Conservation (phyloP, 1,139 yeast genomes). For the Kodamaea sp. region DNA sequence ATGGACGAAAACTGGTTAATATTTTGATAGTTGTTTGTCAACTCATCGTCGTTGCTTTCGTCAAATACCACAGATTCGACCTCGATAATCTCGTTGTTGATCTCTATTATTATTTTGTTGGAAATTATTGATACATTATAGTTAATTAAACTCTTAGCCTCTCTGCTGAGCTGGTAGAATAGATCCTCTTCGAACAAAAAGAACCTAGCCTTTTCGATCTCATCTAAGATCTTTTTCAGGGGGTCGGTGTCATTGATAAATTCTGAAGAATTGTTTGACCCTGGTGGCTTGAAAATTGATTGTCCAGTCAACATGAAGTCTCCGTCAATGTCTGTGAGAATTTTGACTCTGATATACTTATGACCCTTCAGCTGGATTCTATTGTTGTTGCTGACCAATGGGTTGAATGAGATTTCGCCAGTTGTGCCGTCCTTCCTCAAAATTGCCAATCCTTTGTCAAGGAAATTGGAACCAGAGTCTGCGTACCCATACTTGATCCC, state of each 20-base stretch:
- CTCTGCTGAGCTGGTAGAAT: conserved; percentile 69
- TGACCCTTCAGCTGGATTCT: conserved; percentile 29
- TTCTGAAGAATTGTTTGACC: conserved; percentile 3
- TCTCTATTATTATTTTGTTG: conserved; percentile 62
- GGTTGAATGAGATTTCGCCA: conserved; percentile 39
- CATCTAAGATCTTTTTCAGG: conserved; percentile 41
- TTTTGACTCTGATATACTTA: conserved; percentile 53
- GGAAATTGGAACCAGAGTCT: conserved; percentile 77
- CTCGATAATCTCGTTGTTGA: conserved; percentile 68
- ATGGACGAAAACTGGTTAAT: conserved; percentile 33
- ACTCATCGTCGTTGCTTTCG: conserved; percentile 45
- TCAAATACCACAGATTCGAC: conserved; percentile 61
- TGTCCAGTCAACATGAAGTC: conserved; percentile 54
- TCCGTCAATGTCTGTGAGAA: conserved; percentile 53
- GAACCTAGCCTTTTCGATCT: conserved; percentile 62
- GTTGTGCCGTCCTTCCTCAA: conserved; percentile 43
- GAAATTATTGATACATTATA: conserved; percentile 70
- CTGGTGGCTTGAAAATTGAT: conserved; percentile 31
- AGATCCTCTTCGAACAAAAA: conserved; percentile 86
- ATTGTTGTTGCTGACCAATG: conserved; percentile 20
- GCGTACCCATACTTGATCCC: conserved; percentile 90
- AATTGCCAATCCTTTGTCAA: conserved; percentile 74
- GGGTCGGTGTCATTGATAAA: neutral
- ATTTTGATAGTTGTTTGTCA: conserved; percentile 30
- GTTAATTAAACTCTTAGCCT: conserved; percentile 71